Percentiles rank a stretch among this genome's conserved stretches.
Conservation (phyloP, 2,329 filamentous ascomycete genomes). For the Zymoseptoria crescenta region DNA sequence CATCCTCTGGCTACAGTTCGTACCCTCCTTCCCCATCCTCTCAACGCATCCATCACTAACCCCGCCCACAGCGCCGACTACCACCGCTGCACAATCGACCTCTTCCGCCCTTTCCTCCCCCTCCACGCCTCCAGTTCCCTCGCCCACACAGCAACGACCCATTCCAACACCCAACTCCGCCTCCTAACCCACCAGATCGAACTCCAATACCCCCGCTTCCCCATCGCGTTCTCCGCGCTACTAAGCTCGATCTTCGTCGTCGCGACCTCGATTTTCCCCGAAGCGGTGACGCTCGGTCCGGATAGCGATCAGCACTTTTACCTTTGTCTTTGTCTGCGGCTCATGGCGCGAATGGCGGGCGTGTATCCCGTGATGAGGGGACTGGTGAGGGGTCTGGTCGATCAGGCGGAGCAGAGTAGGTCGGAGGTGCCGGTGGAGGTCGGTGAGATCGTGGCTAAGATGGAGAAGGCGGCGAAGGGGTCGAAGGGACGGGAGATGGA, state of each 20-base stretch:
- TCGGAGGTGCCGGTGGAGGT: not conserved
- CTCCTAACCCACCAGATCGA: slow-evolving; percentile 6
- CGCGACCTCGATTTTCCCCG: slow-evolving; percentile 2
- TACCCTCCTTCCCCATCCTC: no score
- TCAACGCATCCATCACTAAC: no score
- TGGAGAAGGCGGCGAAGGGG: not conserved
- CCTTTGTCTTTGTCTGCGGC: slow-evolving; percentile 6
- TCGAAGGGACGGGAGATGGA: not conserved
- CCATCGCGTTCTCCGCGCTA: slow-evolving; percentile 1
- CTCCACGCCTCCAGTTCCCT: not conserved
- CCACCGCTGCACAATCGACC: slow-evolving; percentile 7
- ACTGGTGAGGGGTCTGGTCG: slow-evolving; percentile 1
- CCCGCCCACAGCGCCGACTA: slow-evolving; percentile 4
- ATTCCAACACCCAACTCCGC: slow-evolving; percentile 2
- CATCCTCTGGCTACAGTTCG: slow-evolving; percentile 7
- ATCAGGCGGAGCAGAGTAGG: not conserved
- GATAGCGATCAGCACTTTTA: slow-evolving; percentile 6
- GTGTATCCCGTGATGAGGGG: slow-evolving; percentile 3
- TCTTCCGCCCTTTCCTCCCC: slow-evolving; percentile 5
- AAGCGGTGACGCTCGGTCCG: not conserved
- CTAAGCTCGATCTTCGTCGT: slow-evolving; percentile 1
- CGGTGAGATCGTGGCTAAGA: not conserved
- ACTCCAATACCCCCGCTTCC: slow-evolving; percentile 1
- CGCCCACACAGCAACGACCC: not conserved
- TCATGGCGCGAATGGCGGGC: slow-evolving; percentile 5